Base-by-base conservation (phyloP, 139 green algal genomes). In the Haematococcus sp. region DNA sequence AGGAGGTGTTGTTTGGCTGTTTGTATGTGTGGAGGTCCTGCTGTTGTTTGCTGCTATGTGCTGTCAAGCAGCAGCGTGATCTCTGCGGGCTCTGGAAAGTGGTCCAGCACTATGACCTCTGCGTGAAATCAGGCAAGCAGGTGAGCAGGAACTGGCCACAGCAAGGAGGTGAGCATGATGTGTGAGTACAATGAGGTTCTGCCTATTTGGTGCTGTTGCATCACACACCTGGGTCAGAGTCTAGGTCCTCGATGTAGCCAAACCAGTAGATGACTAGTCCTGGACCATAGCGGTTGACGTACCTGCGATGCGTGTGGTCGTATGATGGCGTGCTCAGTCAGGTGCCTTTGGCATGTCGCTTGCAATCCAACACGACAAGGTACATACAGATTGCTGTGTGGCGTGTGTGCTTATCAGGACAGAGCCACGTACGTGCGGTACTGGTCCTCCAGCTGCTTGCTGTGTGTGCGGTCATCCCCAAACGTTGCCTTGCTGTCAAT, bases 401-500 rank as follows among this genome's bases (percentile, higher is more conserved):
- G 27, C 28, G 5, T 40, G 17, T 44, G 59, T 22, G 28, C 59
- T 7, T 54, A 13, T 30, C 4, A 3, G n/a, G n/a, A n/a, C n/a
- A n/a, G 31, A 9, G 22, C 40, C 33, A 80, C 73, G 58, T 85
- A 89, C 16, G 81, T 87, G 74, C 68, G 51, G 80, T 92, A 95
- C 80, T 96, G 89, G 35, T 88, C 88, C 52, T 84, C 76, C n/a
- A 84, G 49, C 70, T 91, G 83, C 70, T 84, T 64, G 64, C 73
- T 68, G 74, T 96, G 90, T 23, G 73, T 86, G 40, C 84, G 75
- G 20, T 87, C 82, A 73, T 96, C 91, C 1, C 91, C 89, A 91
- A 97, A 98, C 13, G 88, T 94, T 17, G 93, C 93, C 83, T 98
- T 98, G 90, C 84, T 93, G 88, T 98, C 93, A 61, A 98, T 94